phyloP scores from a whole-genome alignment of 2,329 filamentous ascomycete species.

The Pseudogymnoascus sp. region DNA sequence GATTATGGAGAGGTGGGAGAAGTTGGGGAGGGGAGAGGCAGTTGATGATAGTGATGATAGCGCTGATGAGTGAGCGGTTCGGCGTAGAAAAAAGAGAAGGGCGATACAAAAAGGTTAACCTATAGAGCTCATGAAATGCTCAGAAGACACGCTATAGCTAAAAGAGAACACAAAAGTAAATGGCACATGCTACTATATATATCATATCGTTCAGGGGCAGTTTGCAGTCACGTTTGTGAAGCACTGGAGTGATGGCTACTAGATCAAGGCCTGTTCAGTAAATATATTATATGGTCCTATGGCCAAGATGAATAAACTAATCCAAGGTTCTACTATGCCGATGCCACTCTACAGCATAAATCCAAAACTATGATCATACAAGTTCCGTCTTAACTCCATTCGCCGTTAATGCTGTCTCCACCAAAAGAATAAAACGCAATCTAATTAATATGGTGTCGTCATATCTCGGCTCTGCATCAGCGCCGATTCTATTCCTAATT shows the following conservation, averaged over 20 bases:
- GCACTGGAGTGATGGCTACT: neutral
- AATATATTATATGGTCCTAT: neutral
- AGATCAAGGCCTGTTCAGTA: neutral
- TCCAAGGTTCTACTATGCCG: neutral
- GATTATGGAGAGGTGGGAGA: constrained; percentile 69
- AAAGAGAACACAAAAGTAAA: neutral
- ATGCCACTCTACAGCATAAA: neutral
- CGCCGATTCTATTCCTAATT: neutral
- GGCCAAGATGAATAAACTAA: neutral
- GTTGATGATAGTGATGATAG: constrained; percentile 29
- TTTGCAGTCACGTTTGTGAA: neutral
- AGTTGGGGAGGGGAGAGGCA: constrained; percentile 38
- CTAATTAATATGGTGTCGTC: neutral
- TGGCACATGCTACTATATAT: neutral
- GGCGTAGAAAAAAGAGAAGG: neutral
- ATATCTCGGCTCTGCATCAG: neutral
- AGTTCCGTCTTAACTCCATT: neutral
- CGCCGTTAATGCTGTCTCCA: neutral
- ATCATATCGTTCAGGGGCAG: neutral
- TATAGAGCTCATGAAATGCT: neutral
- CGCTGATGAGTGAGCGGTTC: neutral
- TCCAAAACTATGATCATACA: neutral
- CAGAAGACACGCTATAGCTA: neutral
- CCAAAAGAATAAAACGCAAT: neutral
- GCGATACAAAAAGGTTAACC: neutral